phyloP scores from a whole-genome alignment of 441 rosid genomes.

The Populus trichocarpa region DNA sequence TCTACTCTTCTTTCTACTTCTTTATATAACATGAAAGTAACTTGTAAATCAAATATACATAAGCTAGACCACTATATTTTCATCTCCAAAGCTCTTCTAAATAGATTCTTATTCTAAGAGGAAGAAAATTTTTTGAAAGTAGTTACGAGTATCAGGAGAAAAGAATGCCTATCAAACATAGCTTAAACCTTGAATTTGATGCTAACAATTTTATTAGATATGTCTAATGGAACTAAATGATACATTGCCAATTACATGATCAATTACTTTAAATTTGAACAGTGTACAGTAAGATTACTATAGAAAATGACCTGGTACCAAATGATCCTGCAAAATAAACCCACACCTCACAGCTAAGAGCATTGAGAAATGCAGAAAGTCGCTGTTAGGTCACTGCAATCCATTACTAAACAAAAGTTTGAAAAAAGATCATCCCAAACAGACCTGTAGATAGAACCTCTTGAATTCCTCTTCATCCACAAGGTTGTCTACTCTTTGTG shows the following conservation, averaged over 20 bases:
- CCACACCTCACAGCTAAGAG: slow-evolving; percentile 1
- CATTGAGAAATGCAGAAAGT: neutral
- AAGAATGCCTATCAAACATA: neutral
- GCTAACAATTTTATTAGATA: neutral
- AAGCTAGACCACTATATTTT: neutral
- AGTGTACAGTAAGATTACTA: neutral
- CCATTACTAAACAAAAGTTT: slow-evolving; percentile 15
- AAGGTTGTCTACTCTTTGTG: slow-evolving; percentile 91
- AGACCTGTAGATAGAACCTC: slow-evolving; percentile 99
- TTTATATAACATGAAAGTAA: neutral
- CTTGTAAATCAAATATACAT: neutral
- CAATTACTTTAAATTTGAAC: neutral
- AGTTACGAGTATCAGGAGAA: neutral
- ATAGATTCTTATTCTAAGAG: neutral
- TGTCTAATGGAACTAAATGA: neutral
- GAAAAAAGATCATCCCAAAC: slow-evolving; percentile 19
- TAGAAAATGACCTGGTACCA: neutral
- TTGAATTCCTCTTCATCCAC: slow-evolving; percentile 82
- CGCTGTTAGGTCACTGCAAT: neutral
- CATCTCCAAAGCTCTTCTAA: neutral
- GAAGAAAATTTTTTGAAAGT: neutral
- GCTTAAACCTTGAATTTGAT: neutral
- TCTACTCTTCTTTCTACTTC: no score
- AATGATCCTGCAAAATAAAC: neutral
- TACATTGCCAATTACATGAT: neutral